Evolutionary conservation across 371 early-diverging fungal species (phyloP), one percentile per base, ranked within the genome.

Genomic region (Parasitella parasitica): DNA sequence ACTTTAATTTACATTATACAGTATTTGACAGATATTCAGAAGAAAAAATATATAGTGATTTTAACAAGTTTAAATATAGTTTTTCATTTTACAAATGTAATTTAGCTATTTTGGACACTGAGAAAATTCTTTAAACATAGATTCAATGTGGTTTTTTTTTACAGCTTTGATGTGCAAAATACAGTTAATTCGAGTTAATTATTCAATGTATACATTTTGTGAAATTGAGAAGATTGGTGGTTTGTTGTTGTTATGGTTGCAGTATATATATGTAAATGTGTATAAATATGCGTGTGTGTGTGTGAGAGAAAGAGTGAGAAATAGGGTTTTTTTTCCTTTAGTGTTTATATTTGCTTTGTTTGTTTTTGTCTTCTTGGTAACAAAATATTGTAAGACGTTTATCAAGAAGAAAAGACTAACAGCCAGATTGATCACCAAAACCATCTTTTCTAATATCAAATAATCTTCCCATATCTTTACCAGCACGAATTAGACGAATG

Each of bases 371-470:
- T 39, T 18, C 11, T 18, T 41, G 41, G 41, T 9, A 41, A 41
- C n/a, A 18, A 41, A 32, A 30, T 16, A 13, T 28, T 49, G 15
- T 49, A 28, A 13, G n/a, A 41, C 20, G 30, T 8, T 18, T 41
- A 20, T 41, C 16, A 32, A 52, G 34, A 52, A n/a, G 26, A 9
- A 27, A 18, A 32, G 11, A 20, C 52, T 58, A 59, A 36, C 49
- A 50, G 9, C 38, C 37, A 59, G 50, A 20, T 20, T 36, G 57
- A n/a, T 53, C 64, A 22, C 58, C 68, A 57, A 76, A 69, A 7
- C 76, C 73, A 58, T 78, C 81, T 69, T 81, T 81, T 37, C 81
- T 73, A 37, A 81, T 81, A 70, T 81, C 81, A 71, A 81, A 81
- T 36, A 81, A 41, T 26, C 81, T 67, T 27, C 81, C 81, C 52